Base-by-base conservation (phyloP, 768 basidiomycete species). In the Suillus placidus region DNA sequence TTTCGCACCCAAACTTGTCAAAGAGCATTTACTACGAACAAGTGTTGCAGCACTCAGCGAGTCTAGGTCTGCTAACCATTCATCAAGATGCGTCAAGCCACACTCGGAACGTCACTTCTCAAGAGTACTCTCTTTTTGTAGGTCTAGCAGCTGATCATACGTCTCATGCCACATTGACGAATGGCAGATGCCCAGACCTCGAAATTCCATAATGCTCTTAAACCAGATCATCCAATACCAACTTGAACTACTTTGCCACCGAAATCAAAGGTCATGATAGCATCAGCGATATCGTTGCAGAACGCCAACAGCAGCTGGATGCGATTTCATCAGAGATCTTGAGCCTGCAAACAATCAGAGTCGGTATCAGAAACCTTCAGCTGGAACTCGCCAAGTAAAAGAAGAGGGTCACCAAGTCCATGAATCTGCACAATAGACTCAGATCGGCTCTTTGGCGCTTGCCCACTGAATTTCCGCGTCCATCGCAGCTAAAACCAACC, bases 371-470 rank as follows among this genome's bases (percentile, higher is more conserved):
- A 16, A n/a, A 45, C 34, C 54, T 66, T n/a, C 66, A 69, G 38
- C 55, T 63, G 35, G 64, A 63, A 2, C 64, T 73, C 42, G 55
- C 63, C 42, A 68, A 69, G 23, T 69, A 65, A 12, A 65, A 52
- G 8, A 5, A 56, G 35, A 68, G 65, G 57, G 60, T 74, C 20
- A 34, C 57, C 6, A 20, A 38, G n/a, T 74, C 71, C 16, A 68
- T 75, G 62, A 56, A 69, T 3, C 61, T 40, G 4, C 74, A 77
- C 58, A 66, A 47, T 10, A 69, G 72, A 4, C 69, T 78, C 2
- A 43, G 72, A 26, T 73, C 72, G 18, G 67, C 69, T 42, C 81
- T 85, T 64, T 71, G 76, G 60, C 68, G 70, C 18, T 73, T 86
- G 10, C 85, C 85, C 7, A 60, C 80, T 1, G 85, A 86, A 70